Evolutionary conservation across 768 basidiomycete genomes (phyloP), one percentile per base, ranked within the genome.

Genomic region (Mycena vulgaris): DNA sequence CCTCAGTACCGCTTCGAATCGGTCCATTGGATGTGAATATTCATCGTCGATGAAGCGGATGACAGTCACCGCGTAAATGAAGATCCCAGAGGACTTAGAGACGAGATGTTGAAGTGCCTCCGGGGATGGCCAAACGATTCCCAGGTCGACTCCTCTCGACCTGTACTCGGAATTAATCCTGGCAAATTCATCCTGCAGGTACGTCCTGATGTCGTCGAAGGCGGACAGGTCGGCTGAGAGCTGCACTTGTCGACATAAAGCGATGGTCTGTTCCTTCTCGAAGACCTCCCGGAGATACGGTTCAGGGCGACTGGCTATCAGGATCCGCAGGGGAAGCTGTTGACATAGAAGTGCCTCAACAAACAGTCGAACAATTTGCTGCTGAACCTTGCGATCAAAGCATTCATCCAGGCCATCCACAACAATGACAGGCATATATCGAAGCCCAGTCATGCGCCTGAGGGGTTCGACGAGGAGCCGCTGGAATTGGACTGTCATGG

Each of bases 401-500:
- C 62, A 63, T 63, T 63, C 61, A 31, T 63, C 61, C 33, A 63
- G 23, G 3, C 61, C 61, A 19, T 63, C 61, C 1, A 63, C 2
- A 21, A 63, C 27, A 11, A 63, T 11, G 1, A 53, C 17, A 3
- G 31, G 28, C 7, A 14, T 37, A 5, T 31, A 3, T 23, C 27
- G n/a, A 2, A 21, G 59, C 1, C 31, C 6, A 2, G 40, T 27
- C 2, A 19, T 11, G 21, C 48, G 5, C 6, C n/a, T 28, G 16
- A 74, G 37, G n/a, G 73, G 68, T 16, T 71, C 42, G 1, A 74
- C 27, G 28, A 77, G 52, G n/a, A 78, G 62, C 3, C 60, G 30
- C 23, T 65, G 35, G 39, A 75, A 51, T 28, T 78, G 77, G 16
- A 39, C 42, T 5, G 35, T 10, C 2, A 68, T 42, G 6, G 69